These are phyloP conservation scores for Aspergillus costaricaensis DNA, from an alignment of 2,329 filamentous ascomycete genomes.

Conservation along the genomic window DNA sequence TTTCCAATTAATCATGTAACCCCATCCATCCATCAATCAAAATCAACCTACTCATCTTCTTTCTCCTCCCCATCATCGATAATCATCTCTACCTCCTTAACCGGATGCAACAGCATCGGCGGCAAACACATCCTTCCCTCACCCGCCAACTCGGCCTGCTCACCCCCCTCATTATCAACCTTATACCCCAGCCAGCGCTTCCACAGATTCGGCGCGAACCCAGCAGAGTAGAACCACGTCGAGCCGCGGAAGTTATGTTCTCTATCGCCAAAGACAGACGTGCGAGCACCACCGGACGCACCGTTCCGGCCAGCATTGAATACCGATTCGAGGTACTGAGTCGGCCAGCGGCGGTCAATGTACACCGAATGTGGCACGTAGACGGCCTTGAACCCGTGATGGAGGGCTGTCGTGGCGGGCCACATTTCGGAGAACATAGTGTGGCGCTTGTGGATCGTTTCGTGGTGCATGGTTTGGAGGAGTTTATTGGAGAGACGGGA, in stretches of 20 bases:
- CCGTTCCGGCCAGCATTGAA: conserved; percentile 80
- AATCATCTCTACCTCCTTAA: conserved; percentile 71
- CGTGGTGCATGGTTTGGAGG: conserved; percentile 83
- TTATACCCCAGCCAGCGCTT: conserved; percentile 81
- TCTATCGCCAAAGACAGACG: conserved; percentile 75
- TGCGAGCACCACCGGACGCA: conserved; percentile 70
- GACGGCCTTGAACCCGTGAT: conserved; percentile 91
- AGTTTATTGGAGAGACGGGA: conserved; percentile 79
- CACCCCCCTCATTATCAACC: conserved; percentile 76
- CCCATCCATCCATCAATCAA: background rate
- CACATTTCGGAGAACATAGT: conserved; percentile 97
- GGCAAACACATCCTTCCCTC: conserved; percentile 90
- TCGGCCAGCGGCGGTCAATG: conserved; percentile 83
- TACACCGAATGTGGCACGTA: conserved; percentile 88
- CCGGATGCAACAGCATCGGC: conserved; percentile 84
- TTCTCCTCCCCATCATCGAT: conserved; percentile 37
- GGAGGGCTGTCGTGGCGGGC: conserved; percentile 81
- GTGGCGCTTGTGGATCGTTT: conserved; percentile 81
- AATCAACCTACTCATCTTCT: background rate
- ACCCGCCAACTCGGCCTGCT: conserved; percentile 70
- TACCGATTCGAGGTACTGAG: conserved; percentile 71
- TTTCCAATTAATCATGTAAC: background rate
- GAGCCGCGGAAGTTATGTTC: conserved; percentile 87
- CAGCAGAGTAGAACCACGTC: conserved; percentile 89
- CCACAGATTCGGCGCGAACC: conserved; percentile 80